A percentile compares a stretch with the other conserved stretches of the same genome.
Evolutionary conservation across 176 grass and related monocot genomes (phyloP).

Genomic region (Oryza punctata): DNA sequence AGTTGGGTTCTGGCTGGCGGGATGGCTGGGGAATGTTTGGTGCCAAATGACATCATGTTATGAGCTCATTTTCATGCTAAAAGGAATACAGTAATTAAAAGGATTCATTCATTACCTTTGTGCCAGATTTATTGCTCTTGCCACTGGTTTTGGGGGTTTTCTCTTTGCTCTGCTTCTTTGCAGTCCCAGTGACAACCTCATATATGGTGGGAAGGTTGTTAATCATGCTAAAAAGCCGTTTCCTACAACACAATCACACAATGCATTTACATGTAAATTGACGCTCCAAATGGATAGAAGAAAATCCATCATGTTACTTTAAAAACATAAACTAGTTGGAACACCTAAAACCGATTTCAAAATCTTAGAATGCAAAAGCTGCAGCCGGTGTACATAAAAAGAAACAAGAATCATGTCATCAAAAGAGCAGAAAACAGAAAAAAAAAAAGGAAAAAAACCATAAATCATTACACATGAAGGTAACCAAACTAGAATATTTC

Average conservation of each 20-base stretch:
- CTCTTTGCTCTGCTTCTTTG: slow-evolving; percentile 84
- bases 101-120: slow-evolving; percentile 53
- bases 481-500: slow-evolving; percentile 16
- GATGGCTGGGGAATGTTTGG: slow-evolving; percentile 34
- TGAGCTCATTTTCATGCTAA: slow-evolving; percentile 11
- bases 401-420: neutral
- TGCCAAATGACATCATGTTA: slow-evolving; percentile 25
- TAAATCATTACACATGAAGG: neutral
- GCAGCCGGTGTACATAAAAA: neutral
- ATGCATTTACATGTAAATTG: neutral
- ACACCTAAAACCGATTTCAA: neutral
- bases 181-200: slow-evolving; percentile 89
- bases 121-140: slow-evolving; percentile 78
- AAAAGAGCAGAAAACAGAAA: neutral
- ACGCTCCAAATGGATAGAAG: neutral
- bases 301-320: slow-evolving; percentile 12
- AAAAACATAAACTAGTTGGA: neutral
- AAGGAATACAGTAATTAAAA: slow-evolving; percentile 20
- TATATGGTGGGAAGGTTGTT: slow-evolving; percentile 96
- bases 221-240: slow-evolving; percentile 88
- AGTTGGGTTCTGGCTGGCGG: slow-evolving; percentile 51
- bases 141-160: slow-evolving; percentile 71
- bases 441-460: neutral
- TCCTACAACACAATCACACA: slow-evolving; percentile 61
- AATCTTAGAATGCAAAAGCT: neutral